Evolutionary conservation across 2,329 filamentous ascomycete species (phyloP), one percentile per base, ranked within the genome.

Genomic region (Epichloe typhina): DNA sequence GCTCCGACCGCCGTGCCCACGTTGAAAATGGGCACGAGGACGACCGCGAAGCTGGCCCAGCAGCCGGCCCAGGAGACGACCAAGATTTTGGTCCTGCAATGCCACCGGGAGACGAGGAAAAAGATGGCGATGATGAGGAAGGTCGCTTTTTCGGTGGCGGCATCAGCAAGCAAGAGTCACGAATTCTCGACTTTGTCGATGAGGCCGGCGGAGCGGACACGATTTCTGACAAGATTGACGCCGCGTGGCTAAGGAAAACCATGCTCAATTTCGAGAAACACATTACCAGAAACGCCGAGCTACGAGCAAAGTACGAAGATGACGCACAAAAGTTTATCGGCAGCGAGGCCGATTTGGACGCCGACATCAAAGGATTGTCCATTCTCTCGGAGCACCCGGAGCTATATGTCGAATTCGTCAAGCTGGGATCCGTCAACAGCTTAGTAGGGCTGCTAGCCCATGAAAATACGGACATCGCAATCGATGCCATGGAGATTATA

Each of bases 391-490:
- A 98, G 60, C 87, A 97, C 62, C 77, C 90, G 3, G 83, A 86
- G 54, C 75, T 95, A 19, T 96, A 93, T 65, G 72, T 72, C 12
- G 87, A 94, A 54, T 89, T 95, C 61, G 82, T 84, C 35, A 83
- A 81, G 57, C 72, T 89, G 48, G 86, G 86, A 19, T 86, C 82
- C 53, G 80, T 82, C 0, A 78, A 69, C 4, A 90, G 84, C 50
- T 68, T 98, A 47, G 88, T 95, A 1, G 80, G 83, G 2, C 69
- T 98, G 49, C 72, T 98, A 46, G 84, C 91, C 15, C 93, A 98
- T 64, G 93, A 98, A 60, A 98, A 98, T 64, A 91, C 90, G 0
- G 93, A 98, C 62, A 94, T 98, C 56, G 89, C 93, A 11, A 95
- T 97, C 59, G 87, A 85, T 55, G 87, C 85, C 0, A 83, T 95